phyloP scores from a whole-genome alignment of 495 filamentous ascomycete species.

The Chaetomium tenue region DNA sequence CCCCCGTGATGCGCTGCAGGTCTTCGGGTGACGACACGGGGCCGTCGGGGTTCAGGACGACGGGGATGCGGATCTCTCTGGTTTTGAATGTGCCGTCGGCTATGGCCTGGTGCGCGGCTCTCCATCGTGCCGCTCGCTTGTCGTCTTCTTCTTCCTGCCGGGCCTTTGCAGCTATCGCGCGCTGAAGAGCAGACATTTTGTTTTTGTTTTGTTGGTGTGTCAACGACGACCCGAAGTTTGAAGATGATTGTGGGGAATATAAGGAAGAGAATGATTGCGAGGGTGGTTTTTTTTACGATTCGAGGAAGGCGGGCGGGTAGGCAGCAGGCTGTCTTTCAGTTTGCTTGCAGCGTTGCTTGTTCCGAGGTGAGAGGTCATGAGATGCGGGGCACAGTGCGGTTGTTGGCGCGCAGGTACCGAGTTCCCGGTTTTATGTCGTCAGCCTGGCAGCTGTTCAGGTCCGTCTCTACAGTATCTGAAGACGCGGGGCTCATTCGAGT shows the following conservation, averaged over 20 bases:
- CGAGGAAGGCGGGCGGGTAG: not conserved
- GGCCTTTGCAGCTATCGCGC: not conserved
- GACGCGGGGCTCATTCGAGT: not conserved
- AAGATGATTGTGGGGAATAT: not conserved
- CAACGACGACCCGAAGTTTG: not conserved
- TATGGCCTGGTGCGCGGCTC: not conserved
- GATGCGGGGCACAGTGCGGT: too few relatives aligned
- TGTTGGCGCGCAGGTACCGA: too few relatives aligned
- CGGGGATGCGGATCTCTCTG: constrained; percentile 1
- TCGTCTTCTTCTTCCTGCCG: not conserved
- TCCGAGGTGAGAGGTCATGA: too few relatives aligned
- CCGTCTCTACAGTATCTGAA: too few relatives aligned
- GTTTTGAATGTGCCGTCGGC: constrained; percentile 4
- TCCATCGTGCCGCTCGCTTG: constrained; percentile 1
- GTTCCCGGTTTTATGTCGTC: too few relatives aligned
- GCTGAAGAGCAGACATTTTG: constrained; percentile 6
- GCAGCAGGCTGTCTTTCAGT: too few relatives aligned
- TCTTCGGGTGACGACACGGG: not conserved
- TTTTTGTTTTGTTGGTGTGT: not conserved
- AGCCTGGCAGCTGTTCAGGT: too few relatives aligned
- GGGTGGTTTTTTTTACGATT: not conserved
- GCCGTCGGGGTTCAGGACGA: not conserved
- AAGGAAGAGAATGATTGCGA: not conserved
- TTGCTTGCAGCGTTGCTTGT: too few relatives aligned
- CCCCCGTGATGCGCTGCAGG: not conserved